Evolutionary conservation across 2,329 filamentous ascomycete species (phyloP), one percentile per base, ranked within the genome.

Genomic region (Colletotrichum sp.): DNA sequence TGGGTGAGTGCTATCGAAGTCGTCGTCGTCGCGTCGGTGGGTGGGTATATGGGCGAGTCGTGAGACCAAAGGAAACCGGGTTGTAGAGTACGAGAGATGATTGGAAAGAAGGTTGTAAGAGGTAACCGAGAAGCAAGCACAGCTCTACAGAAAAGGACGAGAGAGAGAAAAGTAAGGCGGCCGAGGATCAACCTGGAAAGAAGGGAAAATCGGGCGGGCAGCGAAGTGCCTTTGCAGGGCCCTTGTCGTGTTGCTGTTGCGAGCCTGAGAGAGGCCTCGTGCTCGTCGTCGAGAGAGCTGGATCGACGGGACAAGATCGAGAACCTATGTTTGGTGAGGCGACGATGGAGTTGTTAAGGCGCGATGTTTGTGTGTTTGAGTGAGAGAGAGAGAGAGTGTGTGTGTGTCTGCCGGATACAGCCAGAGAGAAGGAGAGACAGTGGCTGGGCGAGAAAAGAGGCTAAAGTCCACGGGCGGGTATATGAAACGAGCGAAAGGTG

Each of bases 131-230:
- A 71, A 77, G 75, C 72, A 77, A 77, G 75, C 75, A 77, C 75
- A 77, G 75, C 75, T 77, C 69, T 75, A 59, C 69, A 68, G 69
- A 64, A 72, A 6, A 34, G 32, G 21, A 75, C 43, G 64, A 57
- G 55, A 52, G 39, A 66, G 81, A 81, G 78, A 78, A 81, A 81
- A 81, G 76, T 77, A 88, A 86, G 80, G 82, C 77, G 84, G 86
- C 89, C 89, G 84, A 91, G 89, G 89, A 85, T 91, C 90, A 91
- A 91, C 90, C 90, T 88, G 88, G 87, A 86, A 86, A 83, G 87
- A 89, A 89, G 76, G 78, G 80, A 86, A 83, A 78, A 78, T 78
- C n/a, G 74, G 73, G 63, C 72, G 59, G 60, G 73, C 75, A 69
- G 36, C 73, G 68, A 66, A 36, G 64, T 81, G 80, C 80, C 81